phyloP scores from a whole-genome alignment of 2,329 filamentous ascomycete genomes.

The Colletotrichum eremochloae region DNA sequence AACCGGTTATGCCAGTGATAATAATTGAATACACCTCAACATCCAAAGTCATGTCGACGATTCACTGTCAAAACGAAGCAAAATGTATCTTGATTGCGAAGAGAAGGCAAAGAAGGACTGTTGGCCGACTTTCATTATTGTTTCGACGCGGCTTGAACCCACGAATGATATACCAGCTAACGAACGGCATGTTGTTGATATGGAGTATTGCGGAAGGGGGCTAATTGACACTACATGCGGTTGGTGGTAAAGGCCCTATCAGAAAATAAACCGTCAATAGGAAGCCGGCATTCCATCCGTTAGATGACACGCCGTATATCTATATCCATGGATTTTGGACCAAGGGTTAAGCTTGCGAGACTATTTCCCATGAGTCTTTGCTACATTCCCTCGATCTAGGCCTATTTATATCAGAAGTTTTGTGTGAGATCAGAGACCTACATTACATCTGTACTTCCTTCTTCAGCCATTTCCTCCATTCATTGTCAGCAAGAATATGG shows the following conservation, averaged over 20 bases:
- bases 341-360: neutral
- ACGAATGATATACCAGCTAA: too few species aligned
- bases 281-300: neutral
- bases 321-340: neutral
- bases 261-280: neutral
- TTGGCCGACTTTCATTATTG: too few species aligned
- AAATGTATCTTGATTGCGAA: too few species aligned
- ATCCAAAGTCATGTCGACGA: too few species aligned
- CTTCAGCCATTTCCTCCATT: slow-evolving; percentile 61
- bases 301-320: neutral
- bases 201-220: neutral
- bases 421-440: neutral
- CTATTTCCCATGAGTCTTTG: neutral
- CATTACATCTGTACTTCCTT: slow-evolving; percentile 34
- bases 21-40: too few species aligned
- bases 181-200: too few species aligned
- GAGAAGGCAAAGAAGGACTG: too few species aligned
- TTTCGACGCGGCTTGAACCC: too few species aligned
- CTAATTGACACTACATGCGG: neutral
- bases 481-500: slow-evolving; percentile 59
- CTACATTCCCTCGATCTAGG: neutral
- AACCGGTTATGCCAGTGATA: too few species aligned
- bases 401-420: too few species aligned
- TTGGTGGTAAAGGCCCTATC: neutral
- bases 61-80: too few species aligned